Base-by-base conservation (phyloP, 139 green algal genomes). In the Volvox africanus region DNA sequence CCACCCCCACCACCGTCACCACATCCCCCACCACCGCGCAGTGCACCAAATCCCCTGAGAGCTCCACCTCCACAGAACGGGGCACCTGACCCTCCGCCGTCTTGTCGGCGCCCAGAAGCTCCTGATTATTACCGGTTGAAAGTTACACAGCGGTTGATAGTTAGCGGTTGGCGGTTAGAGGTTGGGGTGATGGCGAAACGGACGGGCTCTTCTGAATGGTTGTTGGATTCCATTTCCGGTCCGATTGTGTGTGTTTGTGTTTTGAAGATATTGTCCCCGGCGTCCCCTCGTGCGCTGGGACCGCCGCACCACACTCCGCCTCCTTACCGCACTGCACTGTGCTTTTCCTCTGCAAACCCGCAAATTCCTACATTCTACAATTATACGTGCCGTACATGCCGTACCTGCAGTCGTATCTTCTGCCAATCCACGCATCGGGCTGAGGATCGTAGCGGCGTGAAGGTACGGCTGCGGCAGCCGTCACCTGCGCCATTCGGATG, bases 21-120 rank as follows among this genome's bases (percentile, higher is more conserved):
- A 97, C 92, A 71, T 99, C 97, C 0, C 98, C 97, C 55, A 97
- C 95, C 1, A 92, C 82, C 77, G 94, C 97, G 32, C 86, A 90
- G 36, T 95, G 92, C 36, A 98, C 97, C 65, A 99, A 91, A 36
- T 99, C 98, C 13, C 95, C 92, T 9, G 20, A 88, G n/a, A 99
- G 93, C 92, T 99, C 98, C 61, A 99, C 96, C 82, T 99, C 88
- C 32, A 92, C 87, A 37, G 73, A 69, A 17, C 77, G 62, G 19
- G 62, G 37, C 80, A 93, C 91, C 87, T 92, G 87, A 3, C 91
- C 91, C 80, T 91, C 85, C 30, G 76, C 69, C 14, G 84, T 71
- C 91, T 93, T 95, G 88, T 95, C 93, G 2, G 82, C 73, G 28
- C 91, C 93, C 80, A 95, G 33, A 32, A 94, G 20, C 87, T 95